A percentile compares a stretch with the other conserved stretches of the same genome.
Conservation (phyloP, 495 filamentous ascomycete genomes). For the Aspergillus heteromorphus region DNA sequence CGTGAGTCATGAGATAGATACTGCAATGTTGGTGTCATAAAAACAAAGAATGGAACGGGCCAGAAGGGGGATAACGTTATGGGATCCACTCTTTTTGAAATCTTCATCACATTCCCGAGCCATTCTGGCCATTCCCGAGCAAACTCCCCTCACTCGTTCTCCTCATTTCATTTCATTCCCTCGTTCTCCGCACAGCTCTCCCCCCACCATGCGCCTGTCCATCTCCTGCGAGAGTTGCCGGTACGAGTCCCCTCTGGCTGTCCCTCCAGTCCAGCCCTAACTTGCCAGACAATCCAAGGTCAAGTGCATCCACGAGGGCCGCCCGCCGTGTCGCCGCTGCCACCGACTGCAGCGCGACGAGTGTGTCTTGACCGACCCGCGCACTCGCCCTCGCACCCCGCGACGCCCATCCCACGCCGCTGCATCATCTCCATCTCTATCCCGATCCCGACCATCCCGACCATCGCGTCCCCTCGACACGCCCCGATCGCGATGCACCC, state of each 20-base stretch:
- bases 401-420: not conserved
- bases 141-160: not conserved
- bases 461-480: not conserved
- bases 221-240: slow-evolving; percentile 41
- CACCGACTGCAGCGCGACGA: slow-evolving; percentile 17
- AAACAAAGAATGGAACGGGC: not conserved
- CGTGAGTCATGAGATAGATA: not conserved
- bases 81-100: not conserved
- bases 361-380: slow-evolving; percentile 32
- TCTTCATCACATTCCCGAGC: not conserved
- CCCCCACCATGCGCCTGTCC: slow-evolving; percentile 32
- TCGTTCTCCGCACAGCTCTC: not conserved
- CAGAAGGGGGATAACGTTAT: not conserved
- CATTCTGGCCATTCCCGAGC: not conserved
- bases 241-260: slow-evolving; percentile 15
- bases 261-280: not conserved
- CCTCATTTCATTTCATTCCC: not conserved
- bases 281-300: slow-evolving; percentile 34
- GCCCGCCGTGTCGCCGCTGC: slow-evolving; percentile 36
- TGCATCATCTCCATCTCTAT: no score
- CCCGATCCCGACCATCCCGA: no score
- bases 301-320: slow-evolving; percentile 39
- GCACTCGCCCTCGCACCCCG: slow-evolving; percentile 2
- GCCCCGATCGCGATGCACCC: not conserved
- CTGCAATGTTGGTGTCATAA: not conserved